These are phyloP conservation scores for Gastrodia elata DNA, from an alignment of 106 monocot species.

Conservation along the genomic window DNA sequence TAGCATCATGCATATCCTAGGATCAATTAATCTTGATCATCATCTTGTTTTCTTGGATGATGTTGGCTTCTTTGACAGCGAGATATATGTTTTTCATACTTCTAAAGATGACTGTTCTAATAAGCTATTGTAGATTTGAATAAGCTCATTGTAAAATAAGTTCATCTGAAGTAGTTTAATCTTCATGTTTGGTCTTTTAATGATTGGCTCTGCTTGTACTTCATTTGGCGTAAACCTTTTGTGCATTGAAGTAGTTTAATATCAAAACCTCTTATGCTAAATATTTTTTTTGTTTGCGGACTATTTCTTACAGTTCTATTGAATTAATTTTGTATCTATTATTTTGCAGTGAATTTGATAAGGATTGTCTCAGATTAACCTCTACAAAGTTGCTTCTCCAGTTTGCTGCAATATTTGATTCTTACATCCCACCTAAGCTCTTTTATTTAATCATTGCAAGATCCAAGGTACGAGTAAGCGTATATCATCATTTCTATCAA, in stretches of 20 bases:
- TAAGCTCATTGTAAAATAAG: no score
- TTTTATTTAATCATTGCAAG: slow-evolving; percentile 44
- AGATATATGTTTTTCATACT: no score
- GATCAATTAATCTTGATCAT: not conserved
- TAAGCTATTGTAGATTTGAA: no score
- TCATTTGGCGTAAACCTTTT: not conserved
- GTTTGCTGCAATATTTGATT: slow-evolving; percentile 79
- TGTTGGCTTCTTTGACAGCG: no score
- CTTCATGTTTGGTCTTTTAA: not conserved
- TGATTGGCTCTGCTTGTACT: not conserved
- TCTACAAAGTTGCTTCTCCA: slow-evolving; percentile 64
- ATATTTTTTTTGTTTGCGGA: not conserved
- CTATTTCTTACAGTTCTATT: not conserved
- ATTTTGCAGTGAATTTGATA: slow-evolving; percentile 47
- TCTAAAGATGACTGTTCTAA: no score
- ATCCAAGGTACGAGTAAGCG: slow-evolving; percentile 33
- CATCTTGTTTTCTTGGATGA: not conserved
- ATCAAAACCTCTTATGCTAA: not conserved
- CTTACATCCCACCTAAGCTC: slow-evolving; percentile 52
- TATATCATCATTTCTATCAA: not conserved
- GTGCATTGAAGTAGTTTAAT: not conserved
- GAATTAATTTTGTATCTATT: slow-evolving; percentile 1
- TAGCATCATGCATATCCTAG: not conserved
- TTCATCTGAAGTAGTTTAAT: not conserved
- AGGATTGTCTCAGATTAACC: slow-evolving; percentile 51